Evolutionary conservation across 441 rosid genomes (phyloP), one percentile per base, ranked within the genome.

Genomic region (Dalechampia spathulata): DNA sequence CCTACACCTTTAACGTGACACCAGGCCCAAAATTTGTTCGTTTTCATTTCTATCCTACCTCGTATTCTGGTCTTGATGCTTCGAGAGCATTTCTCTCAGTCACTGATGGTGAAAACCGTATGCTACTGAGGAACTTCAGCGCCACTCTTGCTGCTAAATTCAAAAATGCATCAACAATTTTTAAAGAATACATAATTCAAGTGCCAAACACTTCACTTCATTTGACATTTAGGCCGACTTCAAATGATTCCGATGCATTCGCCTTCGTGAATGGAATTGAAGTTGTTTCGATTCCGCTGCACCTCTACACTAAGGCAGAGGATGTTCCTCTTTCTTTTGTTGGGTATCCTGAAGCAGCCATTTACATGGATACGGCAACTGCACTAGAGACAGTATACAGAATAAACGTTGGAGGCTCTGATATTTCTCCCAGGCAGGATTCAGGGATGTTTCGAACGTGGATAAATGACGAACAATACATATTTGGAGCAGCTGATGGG

Each of bases 211-310:
- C 34, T 19, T 34, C 19, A 20, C 44, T 52, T 40, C 16, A 7
- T 17, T 32, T 62, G 8, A 53, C 47, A 2, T 52, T 62, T 25
- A 52, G 44, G 5, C 66, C 66, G 22, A 36, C 47, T 4, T 37
- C 55, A 17, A 49, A 48, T 39, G 63, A 2, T 39, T 21, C 47
- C 21, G 66, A 37, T 23, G 32, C 53, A 4, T 62, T 43, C 20
- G 59, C 53, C 14, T 62, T 62, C 20, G 43, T 62, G n/a, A 62
- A 62, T 23, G 66, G 66, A 23, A 62, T 62, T 43, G 66, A 62
- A 43, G 28, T 62, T 1, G 59, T 62, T 46, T 62, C 66, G 0
- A 62, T 62, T 53, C 66, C 66, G 6, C 13, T 3, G 21, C 9
- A 46, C 37, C 52, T 62, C 10, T 62, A 62, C 27, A n/a, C 17